A percentile compares a stretch with the other conserved stretches of the same genome.
These are phyloP conservation scores for Biscogniauxia marginata DNA, from an alignment of 2,329 filamentous ascomycete species.

Conservation along the genomic window DNA sequence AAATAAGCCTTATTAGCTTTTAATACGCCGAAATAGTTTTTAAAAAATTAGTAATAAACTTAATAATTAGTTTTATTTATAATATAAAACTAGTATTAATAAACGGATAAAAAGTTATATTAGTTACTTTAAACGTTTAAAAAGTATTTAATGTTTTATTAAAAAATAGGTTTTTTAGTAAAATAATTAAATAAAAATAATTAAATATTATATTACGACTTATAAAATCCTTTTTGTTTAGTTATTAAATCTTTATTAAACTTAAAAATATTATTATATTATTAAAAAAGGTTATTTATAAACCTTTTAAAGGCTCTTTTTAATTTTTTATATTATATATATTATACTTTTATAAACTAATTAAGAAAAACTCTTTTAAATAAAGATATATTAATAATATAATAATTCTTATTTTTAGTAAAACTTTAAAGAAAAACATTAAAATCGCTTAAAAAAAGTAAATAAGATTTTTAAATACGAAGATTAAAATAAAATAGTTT, in stretches of 20 bases:
- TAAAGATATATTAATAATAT: background rate
- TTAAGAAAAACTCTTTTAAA: background rate
- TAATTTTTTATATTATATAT: background rate
- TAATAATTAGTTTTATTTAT: conserved; percentile 1
- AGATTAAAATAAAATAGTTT: background rate
- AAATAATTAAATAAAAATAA: too few species aligned
- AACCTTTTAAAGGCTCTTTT: background rate
- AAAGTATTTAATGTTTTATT: too few species aligned
- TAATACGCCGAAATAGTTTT: background rate
- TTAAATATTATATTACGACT: background rate
- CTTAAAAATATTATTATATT: background rate
- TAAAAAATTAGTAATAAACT: background rate
- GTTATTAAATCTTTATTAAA: background rate
- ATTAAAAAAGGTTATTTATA: background rate
- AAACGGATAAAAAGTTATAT: background rate
- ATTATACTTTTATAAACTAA: background rate
- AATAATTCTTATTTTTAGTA: background rate
- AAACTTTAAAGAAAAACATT: too few species aligned
- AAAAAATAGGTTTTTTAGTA: too few species aligned
- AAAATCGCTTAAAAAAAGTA: background rate
- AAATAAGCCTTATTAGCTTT: background rate
- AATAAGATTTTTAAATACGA: background rate
- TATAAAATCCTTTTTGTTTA: too few species aligned
- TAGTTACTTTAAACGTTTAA: too few species aligned
- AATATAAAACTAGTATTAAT: background rate